phyloP scores from a whole-genome alignment of 2,329 filamentous ascomycete genomes.

The Diaporthe aspalathi region DNA sequence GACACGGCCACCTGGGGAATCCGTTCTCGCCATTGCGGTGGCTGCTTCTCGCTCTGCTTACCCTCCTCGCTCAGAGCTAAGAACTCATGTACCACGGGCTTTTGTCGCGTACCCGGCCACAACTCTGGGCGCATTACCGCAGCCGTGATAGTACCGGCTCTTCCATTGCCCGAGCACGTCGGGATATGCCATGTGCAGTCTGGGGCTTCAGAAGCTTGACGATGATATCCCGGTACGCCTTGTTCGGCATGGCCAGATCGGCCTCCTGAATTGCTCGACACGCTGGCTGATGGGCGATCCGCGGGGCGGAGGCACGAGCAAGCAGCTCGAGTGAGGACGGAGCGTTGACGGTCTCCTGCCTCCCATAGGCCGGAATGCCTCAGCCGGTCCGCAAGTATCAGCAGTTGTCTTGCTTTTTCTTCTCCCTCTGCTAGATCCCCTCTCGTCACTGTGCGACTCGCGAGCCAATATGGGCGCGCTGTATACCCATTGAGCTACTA shows the following conservation, averaged over 20 bases:
- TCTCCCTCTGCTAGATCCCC: conserved; percentile 19
- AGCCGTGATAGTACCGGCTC: conserved; percentile 1
- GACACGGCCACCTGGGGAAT: conserved; percentile 6
- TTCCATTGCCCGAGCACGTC: conserved; percentile 2
- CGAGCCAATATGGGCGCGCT: conserved; percentile 20
- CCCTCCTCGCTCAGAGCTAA: conserved; percentile 6
- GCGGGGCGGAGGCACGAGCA: conserved; percentile 13
- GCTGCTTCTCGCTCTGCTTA: conserved; percentile 23
- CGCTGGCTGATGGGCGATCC: neutral
- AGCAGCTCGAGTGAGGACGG: conserved; percentile 4
- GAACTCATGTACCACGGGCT: conserved; percentile 26
- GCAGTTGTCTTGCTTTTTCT: conserved; percentile 35
- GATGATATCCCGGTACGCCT: neutral
- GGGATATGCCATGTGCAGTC: neutral
- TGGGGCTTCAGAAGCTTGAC: neutral
- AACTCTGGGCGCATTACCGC: neutral
- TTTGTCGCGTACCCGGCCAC: conserved; percentile 12
- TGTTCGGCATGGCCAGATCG: neutral
- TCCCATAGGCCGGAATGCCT: conserved; percentile 1
- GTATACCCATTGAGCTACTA: conserved; percentile 34
- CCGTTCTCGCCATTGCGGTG: conserved; percentile 13
- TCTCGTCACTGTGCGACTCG: conserved; percentile 35
- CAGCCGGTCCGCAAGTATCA: conserved; percentile 13
- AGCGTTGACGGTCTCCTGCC: neutral
- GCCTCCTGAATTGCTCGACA: neutral